phyloP scores from a whole-genome alignment of 495 filamentous ascomycete genomes.

The Tuber calosporum region DNA sequence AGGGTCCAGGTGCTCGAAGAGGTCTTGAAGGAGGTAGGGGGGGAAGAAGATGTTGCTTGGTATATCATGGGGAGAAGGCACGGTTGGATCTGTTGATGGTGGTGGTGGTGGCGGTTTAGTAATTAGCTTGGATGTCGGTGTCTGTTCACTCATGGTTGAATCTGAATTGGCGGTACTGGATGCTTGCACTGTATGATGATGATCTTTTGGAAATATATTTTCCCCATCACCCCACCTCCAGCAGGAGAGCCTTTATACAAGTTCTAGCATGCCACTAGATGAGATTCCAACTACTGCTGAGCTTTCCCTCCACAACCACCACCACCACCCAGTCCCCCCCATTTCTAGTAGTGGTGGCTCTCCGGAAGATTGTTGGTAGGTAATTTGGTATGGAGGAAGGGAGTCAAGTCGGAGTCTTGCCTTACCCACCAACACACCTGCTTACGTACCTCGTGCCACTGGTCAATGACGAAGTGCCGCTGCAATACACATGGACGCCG shows the following conservation, averaged over 20 bases:
- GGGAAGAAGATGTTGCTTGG: conserved; percentile 8
- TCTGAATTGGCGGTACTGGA: not conserved
- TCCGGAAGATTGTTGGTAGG: not conserved
- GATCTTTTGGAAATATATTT: not conserved
- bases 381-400: not conserved
- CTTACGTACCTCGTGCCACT: not conserved
- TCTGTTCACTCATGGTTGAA: not conserved
- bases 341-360: not conserved
- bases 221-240: not conserved
- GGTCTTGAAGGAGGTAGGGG: conserved; percentile 26
- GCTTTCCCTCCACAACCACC: not conserved
- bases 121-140: not conserved
- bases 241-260: not conserved
- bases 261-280: not conserved
- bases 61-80: not conserved
- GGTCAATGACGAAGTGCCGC: not conserved
- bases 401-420: not conserved
- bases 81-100: not conserved
- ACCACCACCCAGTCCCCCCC: not conserved
- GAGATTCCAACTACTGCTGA: not conserved
- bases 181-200: not conserved
- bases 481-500: not conserved
- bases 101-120: not conserved
- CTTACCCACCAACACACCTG: conserved; percentile 4
- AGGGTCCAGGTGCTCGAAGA: conserved; percentile 18